These are phyloP conservation scores for Potentilla sterilis DNA, from an alignment of 306 rosid genomes.

Conservation along the genomic window DNA sequence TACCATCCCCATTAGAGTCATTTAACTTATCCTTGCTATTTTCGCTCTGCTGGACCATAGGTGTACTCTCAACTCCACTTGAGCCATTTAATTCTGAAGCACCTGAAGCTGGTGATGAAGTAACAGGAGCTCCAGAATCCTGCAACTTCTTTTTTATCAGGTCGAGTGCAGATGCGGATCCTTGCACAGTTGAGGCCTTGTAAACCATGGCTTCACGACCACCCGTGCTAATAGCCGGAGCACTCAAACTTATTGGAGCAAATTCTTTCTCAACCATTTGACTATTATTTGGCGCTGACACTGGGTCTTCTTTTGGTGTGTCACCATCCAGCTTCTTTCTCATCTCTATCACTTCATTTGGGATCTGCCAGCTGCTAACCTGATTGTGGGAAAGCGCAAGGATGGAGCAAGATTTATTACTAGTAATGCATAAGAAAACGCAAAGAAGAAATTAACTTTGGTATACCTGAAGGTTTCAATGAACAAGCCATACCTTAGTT, in stretches of 20 bases:
- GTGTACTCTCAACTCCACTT: slow-evolving; percentile 53
- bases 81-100: slow-evolving; percentile 76
- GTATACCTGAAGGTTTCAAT: slow-evolving; percentile 4
- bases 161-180: slow-evolving; percentile 84
- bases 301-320: slow-evolving; percentile 49
- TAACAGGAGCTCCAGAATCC: slow-evolving; percentile 81
- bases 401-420: background rate
- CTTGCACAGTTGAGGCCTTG: slow-evolving; percentile 48
- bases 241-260: slow-evolving; percentile 62
- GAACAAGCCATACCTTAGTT: slow-evolving; percentile 65
- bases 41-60: slow-evolving; percentile 65
- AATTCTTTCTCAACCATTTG: slow-evolving; percentile 63
- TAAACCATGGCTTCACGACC: slow-evolving; percentile 89
- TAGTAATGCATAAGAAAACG: slow-evolving; percentile 1
- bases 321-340: slow-evolving; percentile 77
- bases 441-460: background rate
- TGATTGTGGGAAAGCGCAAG: slow-evolving; percentile 33
- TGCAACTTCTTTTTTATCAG: slow-evolving; percentile 92
- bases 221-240: slow-evolving; percentile 87
- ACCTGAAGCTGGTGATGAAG: slow-evolving; percentile 58
- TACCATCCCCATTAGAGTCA: slow-evolving; percentile 74
- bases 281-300: slow-evolving; percentile 53
- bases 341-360: slow-evolving; percentile 84
- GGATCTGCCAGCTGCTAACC: slow-evolving; percentile 99
- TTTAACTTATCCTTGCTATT: slow-evolving; percentile 71